phyloP scores from a whole-genome alignment of 139 green algal species.

The Pycnococcus provasolii region DNA sequence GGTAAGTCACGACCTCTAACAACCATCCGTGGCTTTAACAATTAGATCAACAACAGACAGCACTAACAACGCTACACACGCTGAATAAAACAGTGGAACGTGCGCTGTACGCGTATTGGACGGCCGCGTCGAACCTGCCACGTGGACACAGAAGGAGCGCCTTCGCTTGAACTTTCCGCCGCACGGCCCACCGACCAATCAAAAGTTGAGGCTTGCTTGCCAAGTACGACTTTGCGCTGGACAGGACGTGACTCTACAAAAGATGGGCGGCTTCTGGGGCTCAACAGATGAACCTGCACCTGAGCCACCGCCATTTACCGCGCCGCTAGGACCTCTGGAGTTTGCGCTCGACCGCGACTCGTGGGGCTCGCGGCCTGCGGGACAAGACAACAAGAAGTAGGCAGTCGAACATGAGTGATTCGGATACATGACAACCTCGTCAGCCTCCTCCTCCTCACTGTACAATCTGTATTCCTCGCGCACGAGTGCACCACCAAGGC shows the following conservation, averaged over 20 bases:
- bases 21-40: no score
- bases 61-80: no score
- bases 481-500: no score
- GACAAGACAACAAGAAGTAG: no score
- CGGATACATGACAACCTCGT: no score
- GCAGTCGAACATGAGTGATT: no score
- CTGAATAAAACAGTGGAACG: neutral
- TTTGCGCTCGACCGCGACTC: neutral
- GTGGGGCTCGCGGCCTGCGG: neutral
- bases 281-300: neutral
- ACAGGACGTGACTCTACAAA: neutral
- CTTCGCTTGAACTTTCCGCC: neutral
- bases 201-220: neutral
- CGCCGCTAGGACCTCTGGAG: conserved; percentile 1
- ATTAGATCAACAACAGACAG: no score
- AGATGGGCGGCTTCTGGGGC: neutral
- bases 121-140: neutral
- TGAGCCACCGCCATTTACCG: neutral
- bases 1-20: no score
- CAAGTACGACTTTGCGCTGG: neutral
- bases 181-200: neutral
- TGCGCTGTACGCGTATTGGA: neutral
- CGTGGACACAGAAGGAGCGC: neutral
- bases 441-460: no score
- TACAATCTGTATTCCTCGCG: no score